Evolutionary conservation across 371 early-diverging fungal genomes (phyloP), one percentile per base, ranked within the genome.

Genomic region (Actinomortierella ambigua): DNA sequence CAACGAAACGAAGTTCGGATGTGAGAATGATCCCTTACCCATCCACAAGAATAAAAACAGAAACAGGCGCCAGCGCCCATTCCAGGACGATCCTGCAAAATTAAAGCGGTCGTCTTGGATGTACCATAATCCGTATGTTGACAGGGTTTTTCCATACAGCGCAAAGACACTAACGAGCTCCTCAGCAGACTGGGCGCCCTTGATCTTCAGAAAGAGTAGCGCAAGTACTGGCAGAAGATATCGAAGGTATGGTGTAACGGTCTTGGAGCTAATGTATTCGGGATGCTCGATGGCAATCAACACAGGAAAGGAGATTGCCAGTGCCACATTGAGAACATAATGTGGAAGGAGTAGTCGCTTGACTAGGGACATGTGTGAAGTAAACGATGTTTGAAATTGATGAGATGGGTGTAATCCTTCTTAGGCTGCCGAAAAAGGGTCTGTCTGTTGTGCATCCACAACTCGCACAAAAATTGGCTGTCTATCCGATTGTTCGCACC

Each of bases 91-190:
- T 2, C 60, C 73, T 58, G 39, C 62, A 29, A 65, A n/a, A 2
- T 29, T 18, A 13, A 48, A 47, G n/a, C 50, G 59, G 1, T 59
- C 59, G 0, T 66, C 13, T 4, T 51, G 29, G 15, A 66, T 66
- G 18, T 40, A 20, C 73, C 73, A 86, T 42, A 75, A 79, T 59
- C 57, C 82, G 78, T 23, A 82, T 44, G 18, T 77, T 53, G 60
- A 81, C 73, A 48, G 65, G 40, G 84, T 76, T 55, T 86, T 86
- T 57, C 80, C 69, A 50, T 86, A 86, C 55, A 86, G 68, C 2
- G 83, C 79, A 9, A 86, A 9, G 1, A 86, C 84, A 52, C 84
- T 82, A 29, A 79, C 68, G 22, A 85, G 71, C 55, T 86, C 87
- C 65, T 86, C 87, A 13, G 83, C 83, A 15, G 85, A 71, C 50